Conservation (phyloP, 805 yeast species). For the Lipomyces mesembrius region DNA sequence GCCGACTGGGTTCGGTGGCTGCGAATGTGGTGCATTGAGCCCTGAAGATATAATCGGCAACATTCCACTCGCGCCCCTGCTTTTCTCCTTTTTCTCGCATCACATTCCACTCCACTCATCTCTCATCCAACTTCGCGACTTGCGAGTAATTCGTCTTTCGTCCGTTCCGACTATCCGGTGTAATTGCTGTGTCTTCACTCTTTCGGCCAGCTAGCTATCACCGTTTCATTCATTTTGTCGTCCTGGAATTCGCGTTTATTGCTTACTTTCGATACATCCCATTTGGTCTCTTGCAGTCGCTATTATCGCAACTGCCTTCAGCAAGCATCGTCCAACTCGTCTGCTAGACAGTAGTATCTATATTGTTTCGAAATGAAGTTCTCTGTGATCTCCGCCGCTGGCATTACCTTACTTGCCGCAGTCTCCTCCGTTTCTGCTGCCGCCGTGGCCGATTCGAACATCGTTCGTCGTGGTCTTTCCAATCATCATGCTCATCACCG, state of each 20-base stretch:
- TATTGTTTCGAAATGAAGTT: conserved; percentile 13
- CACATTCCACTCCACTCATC: conserved; percentile 1
- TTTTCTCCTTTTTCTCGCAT: conserved; percentile 14
- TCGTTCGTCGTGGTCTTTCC: conserved; percentile 10
- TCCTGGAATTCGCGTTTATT: conserved; percentile 5
- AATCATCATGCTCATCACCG: conserved; percentile 33
- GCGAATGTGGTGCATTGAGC: background rate
- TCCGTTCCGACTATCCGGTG: conserved; percentile 11
- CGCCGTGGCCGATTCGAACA: conserved; percentile 2
- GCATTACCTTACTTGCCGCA: conserved; percentile 10
- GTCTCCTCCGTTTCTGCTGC: conserved; percentile 14
- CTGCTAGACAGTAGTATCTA: background rate
- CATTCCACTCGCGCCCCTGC: conserved; percentile 25
- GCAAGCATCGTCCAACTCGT: conserved; percentile 16
- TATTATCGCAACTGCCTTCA: conserved; percentile 7
- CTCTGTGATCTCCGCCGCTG: conserved; percentile 27
- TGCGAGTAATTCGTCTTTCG: background rate
- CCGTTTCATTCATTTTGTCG: conserved; percentile 16
- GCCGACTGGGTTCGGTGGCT: background rate
- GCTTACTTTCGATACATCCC: background rate
- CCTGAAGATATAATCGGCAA: conserved; percentile 13
- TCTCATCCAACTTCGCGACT: conserved; percentile 18
- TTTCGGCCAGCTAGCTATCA: conserved; percentile 21
- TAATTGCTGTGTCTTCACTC: conserved; percentile 30
- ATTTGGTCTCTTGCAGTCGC: background rate